Percentiles rank a stretch among this genome's conserved stretches.
Conservation (phyloP, 176 grass and related monocot genomes). For the Elymus sibiricus region DNA sequence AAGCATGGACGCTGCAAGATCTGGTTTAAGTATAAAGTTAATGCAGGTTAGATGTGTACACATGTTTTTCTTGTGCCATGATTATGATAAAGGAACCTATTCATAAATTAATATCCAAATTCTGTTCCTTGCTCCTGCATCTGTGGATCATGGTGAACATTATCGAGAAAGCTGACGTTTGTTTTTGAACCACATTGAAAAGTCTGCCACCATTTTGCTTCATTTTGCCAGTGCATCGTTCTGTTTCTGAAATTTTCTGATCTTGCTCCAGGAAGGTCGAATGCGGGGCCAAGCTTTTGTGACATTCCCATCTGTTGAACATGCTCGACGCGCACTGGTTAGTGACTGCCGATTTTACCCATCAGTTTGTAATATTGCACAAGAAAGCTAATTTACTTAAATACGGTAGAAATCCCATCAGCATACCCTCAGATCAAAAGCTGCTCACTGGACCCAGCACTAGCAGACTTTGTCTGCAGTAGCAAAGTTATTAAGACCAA, state of each 20-base stretch:
- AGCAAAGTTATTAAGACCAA: background rate
- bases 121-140: background rate
- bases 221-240: background rate
- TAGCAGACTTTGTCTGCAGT: background rate
- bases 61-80: background rate
- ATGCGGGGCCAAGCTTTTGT: conserved; percentile 96
- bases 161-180: background rate
- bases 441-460: background rate
- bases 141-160: background rate
- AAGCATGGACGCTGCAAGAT: conserved; percentile 52
- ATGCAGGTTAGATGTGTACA: conserved; percentile 66
- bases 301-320: conserved; percentile 79
- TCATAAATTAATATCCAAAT: background rate
- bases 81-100: background rate
- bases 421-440: background rate
- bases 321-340: conserved; percentile 67
- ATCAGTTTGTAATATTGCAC: background rate
- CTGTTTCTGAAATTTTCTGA: conserved; percentile 8
- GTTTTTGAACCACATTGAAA: background rate
- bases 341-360: conserved; percentile 9
- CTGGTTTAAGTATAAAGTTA: conserved; percentile 70
- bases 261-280: conserved; percentile 67
- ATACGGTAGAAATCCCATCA: background rate
- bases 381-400: background rate
- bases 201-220: background rate